Percentiles rank a stretch among this genome's conserved stretches.
phyloP scores from a whole-genome alignment of 2,329 filamentous ascomycete genomes.

The Aspergillus sclerotialis region DNA sequence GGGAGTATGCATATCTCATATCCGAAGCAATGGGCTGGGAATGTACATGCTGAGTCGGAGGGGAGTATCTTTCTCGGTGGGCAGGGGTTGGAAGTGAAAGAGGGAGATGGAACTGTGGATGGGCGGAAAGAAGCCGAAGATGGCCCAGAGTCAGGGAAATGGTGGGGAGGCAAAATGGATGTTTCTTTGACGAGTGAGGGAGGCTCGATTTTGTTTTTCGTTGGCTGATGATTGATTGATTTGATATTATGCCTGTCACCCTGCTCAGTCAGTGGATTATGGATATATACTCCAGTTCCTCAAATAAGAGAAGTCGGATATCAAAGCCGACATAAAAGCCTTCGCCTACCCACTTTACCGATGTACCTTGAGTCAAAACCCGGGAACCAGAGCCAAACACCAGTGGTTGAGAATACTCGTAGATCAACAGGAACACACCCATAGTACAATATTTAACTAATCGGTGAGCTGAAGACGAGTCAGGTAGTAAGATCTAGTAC shows the following conservation, averaged over 20 bases:
- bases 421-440: too few relatives aligned
- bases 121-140: conserved; percentile 7
- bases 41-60: conserved; percentile 13
- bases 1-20: conserved; percentile 21
- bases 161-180: conserved; percentile 11
- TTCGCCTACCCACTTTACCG: too few relatives aligned
- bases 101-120: conserved; percentile 5
- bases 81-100: conserved; percentile 12
- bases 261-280: too few relatives aligned
- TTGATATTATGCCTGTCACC: not conserved
- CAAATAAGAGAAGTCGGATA: too few relatives aligned
- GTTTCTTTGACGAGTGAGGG: conserved; percentile 8
- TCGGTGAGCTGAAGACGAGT: too few relatives aligned
- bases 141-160: conserved; percentile 14
- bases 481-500: too few relatives aligned
- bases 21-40: conserved; percentile 23
- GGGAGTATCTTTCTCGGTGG: conserved; percentile 16
- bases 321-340: too few relatives aligned
- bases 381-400: too few relatives aligned
- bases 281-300: too few relatives aligned
- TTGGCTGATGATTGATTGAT: not conserved
- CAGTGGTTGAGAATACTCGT: too few relatives aligned
- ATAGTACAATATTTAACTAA: too few relatives aligned
- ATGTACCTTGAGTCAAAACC: too few relatives aligned
- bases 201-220: conserved; percentile 2